Evolutionary conservation across 2,329 filamentous ascomycete species (phyloP).

Genomic region (Thelonectria discophora): DNA sequence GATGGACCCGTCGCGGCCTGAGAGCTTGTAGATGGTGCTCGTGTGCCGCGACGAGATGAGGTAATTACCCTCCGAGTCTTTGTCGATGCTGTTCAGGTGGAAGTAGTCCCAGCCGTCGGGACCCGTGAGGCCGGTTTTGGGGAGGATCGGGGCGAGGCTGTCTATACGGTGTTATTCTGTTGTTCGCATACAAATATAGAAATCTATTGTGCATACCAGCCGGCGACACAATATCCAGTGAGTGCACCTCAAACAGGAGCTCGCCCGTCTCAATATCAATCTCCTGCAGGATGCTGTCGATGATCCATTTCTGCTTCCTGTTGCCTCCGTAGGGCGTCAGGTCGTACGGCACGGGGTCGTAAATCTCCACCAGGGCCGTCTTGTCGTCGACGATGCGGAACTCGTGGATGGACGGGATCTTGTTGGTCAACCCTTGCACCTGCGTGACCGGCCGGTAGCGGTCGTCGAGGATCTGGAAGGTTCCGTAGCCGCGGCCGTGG

Average conservation of each 20-base stretch:
- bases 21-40: conserved; percentile 37
- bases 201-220: conserved; percentile 16
- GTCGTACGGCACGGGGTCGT: conserved; percentile 57
- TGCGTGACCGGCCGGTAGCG: conserved; percentile 62
- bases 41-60: conserved; percentile 40
- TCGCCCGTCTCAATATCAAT: conserved; percentile 30
- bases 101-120: conserved; percentile 41
- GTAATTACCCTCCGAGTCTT: conserved; percentile 46
- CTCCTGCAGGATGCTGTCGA: conserved; percentile 27
- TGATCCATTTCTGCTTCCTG: conserved; percentile 61
- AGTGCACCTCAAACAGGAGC: conserved; percentile 27
- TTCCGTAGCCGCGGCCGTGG: conserved; percentile 62
- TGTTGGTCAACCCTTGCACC: conserved; percentile 59
- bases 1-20: conserved; percentile 57
- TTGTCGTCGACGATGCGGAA: conserved; percentile 62
- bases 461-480: conserved; percentile 60
- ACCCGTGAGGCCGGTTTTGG: conserved; percentile 16
- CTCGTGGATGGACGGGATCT: conserved; percentile 61
- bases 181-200: not conserved
- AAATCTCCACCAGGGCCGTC: conserved; percentile 62
- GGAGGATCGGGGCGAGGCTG: conserved; percentile 17
- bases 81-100: conserved; percentile 50
- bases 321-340: conserved; percentile 55
- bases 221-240: conserved; percentile 24
- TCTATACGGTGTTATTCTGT: conserved; percentile 6